Percentiles rank a stretch among this genome's conserved stretches.
phyloP scores from a whole-genome alignment of 768 basidiomycete species.

The Pulveroboletus sp. region DNA sequence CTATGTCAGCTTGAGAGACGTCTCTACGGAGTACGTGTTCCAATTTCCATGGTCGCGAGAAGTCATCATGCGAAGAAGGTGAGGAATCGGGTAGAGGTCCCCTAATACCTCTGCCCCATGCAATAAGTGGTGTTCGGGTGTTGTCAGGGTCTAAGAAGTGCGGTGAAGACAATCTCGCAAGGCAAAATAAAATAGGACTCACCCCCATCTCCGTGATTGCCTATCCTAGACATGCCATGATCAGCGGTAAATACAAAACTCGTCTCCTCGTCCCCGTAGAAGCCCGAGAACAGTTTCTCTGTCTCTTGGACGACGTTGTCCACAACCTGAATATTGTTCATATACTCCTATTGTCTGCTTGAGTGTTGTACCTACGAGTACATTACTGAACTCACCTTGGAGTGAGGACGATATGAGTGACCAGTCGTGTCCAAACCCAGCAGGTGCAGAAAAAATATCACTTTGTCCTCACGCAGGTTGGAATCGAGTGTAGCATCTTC shows the following conservation, averaged over 20 bases:
- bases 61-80: constrained; percentile 66
- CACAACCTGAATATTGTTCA: constrained; percentile 78
- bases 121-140: constrained; percentile 79
- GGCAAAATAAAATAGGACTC: constrained; percentile 17
- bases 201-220: constrained; percentile 90
- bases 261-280: constrained; percentile 68
- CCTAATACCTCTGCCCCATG: constrained; percentile 79
- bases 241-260: constrained; percentile 83
- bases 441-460: constrained; percentile 81
- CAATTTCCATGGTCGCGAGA: constrained; percentile 64
- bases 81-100: constrained; percentile 56
- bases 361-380: not conserved
- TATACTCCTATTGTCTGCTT: constrained; percentile 61
- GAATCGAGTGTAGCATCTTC: constrained; percentile 44
- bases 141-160: constrained; percentile 72
- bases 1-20: constrained; percentile 81
- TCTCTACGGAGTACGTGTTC: constrained; percentile 62
- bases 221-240: constrained; percentile 87
- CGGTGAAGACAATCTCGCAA: constrained; percentile 5
- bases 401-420: constrained; percentile 82
- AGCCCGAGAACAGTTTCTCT: constrained; percentile 58
- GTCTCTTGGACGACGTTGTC: constrained; percentile 70
- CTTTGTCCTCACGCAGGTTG: constrained; percentile 54
- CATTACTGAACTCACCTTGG: constrained; percentile 45
- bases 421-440: constrained; percentile 86